Evolutionary conservation across 768 basidiomycete species (phyloP), one percentile per base, ranked within the genome.

Genomic region (Boletus rufocinnamomeus): DNA sequence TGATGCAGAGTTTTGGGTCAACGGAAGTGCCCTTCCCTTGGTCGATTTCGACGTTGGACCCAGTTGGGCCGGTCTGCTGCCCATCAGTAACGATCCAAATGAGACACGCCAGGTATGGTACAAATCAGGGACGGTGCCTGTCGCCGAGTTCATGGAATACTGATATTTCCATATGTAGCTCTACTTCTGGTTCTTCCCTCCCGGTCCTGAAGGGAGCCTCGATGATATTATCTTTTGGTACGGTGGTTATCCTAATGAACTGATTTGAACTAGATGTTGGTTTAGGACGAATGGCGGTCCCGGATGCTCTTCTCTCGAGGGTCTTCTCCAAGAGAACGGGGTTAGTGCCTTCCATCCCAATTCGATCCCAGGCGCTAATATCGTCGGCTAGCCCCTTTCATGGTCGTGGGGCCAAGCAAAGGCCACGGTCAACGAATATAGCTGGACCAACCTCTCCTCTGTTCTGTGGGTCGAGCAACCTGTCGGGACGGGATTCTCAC

Each of bases 161-260:
- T 50, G 32, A 56, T n/a, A 4, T 16, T 30, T n/a, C 14, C 14
- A 13, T 19, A 6, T 37, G 0, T n/a, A 91, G 87, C 79, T 90
- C 17, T 91, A 87, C 76, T 91, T 91, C 75, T 91, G 89, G 89
- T 87, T 89, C 73, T 91, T 89, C 76, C 89, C 89, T 54, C 87
- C 89, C 2, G 88, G 87, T 5, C 86, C 87, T 0, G 75, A 84
- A 63, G 89, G 88, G 21, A 87, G 84, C 62, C 67, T 81, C 5
- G 87, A 91, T 64, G 88, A 91, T 66, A 65, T 91, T 45, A 86
- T 91, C 35, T 88, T 90, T 71, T 91, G 89, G 89, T 86, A 63
- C 50, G 57, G 11, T 11, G 1, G 16, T 7, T 32, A 43, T 46
- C 38, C 9, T 8, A 32, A 19, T 28, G 7, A 13, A 34, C 1